Evolutionary conservation across 2,329 filamentous ascomycete genomes (phyloP), one percentile per base, ranked within the genome.

Genomic region (Bipolaris sorokiniana): DNA sequence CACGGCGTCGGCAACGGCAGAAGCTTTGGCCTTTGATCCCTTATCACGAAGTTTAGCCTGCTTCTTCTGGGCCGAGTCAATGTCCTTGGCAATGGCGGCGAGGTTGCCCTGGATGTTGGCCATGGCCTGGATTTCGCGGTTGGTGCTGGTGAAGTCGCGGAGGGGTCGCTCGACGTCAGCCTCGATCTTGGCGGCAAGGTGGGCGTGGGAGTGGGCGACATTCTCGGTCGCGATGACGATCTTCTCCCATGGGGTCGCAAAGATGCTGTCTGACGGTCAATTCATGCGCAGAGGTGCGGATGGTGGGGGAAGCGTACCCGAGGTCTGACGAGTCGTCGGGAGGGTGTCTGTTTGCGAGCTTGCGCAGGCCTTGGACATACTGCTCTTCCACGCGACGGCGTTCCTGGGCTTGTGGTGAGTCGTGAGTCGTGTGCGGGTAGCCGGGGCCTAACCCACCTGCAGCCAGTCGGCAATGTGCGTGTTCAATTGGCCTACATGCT

Each of bases 391-490:
- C 84, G 70, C 88, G 90, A 75, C 93, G 90, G 68, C 95, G 91
- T 82, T 99, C 95, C 94, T 98, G 76, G 53, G 62, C 55, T 54
- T 49, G 5, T 58, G 51, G 55, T 74, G 58, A 73, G 70, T 62
- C 54, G 34, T 54, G 36, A 31, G 53, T 47, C 16, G 48, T 13
- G 47, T 51, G 53, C 47, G 49, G 28, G 51, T 46, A 34, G 31
- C 26, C 13, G 54, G 46, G 33, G 44, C 7, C 23, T 23, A 79
- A 78, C 72, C n/a, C 87, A 97, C 93, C 88, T 94, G 90, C 61
- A 99, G 85, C 92, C 94, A 99, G 80, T 98, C 94, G 76, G 94
- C 94, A 71, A 99, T 91, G 75, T 97, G 92, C 67, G 83, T 79
- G 78, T 99, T 97, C 79, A 96, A 81, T 77, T 89, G 92, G 70